Base-by-base conservation (phyloP, 2,329 filamentous ascomycete species). In the Didymella sp. region DNA sequence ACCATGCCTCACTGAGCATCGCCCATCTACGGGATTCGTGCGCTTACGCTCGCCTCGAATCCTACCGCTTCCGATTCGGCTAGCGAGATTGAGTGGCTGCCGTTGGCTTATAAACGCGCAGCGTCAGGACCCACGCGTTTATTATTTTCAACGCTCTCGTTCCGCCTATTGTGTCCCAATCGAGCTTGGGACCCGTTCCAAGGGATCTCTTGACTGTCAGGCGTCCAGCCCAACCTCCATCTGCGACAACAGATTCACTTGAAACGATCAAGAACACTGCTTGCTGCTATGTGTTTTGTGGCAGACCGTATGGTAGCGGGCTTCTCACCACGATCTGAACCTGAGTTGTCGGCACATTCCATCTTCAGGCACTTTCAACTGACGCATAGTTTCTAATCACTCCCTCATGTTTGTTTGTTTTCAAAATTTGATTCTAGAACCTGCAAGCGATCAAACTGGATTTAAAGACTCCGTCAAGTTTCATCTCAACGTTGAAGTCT, bases 101-200 rank as follows among this genome's bases (percentile, higher is more conserved):
- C 45, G 51, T 61, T 56, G 49, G 53, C 41, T 47, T 43, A 44
- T 60, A 64, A 59, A 61, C 62, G 64, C 62, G 38, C 38, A 41
- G 11, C 38, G 38, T 41, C 38, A 41, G 64, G 64, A 65, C 54
- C 54, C 57, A 60, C 58, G 60, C 62, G 62, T 59, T 61, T 60
- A 56, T 59, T 59, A 51, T 56, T 52, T 35, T 40, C 48, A 57
- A 52, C 54, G 48, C 30, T 40, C 28, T 30, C 15, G n/a, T 46
- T 41, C 41, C 48, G 48, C 47, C 30, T 43, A 24, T 25, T 33
- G 43, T 43, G 43, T 22, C 54, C 22, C 27, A 47, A 46, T 43
- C 24, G 17, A 38, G 53, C 21, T 28, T 46, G 53, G 40, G 25
- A 22, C 8, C 27, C 38, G 25, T 25, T 15, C 17, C 12, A 17